A percentile compares a stretch with the other conserved stretches of the same genome.
Evolutionary conservation across 2,329 filamentous ascomycete genomes (phyloP).

Genomic region (Leptographium galeiforme): DNA sequence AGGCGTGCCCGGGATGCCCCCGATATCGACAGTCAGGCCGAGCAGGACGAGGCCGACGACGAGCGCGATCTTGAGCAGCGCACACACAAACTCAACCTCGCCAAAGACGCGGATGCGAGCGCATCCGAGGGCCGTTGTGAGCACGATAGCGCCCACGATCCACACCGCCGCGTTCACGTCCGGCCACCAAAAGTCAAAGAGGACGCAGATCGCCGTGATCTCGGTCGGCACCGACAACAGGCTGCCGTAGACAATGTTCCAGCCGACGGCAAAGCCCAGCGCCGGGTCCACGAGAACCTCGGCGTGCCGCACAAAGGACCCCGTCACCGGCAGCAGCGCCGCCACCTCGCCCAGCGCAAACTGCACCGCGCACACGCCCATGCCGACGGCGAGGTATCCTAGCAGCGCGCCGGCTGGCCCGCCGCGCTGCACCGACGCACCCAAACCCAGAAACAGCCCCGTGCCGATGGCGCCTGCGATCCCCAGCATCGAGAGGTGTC

Average conservation of each 20-base stretch:
- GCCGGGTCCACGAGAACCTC: conserved; percentile 43
- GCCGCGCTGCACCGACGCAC: conserved; percentile 44
- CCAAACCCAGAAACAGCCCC: conserved; percentile 58
- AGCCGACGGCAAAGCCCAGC: conserved; percentile 33
- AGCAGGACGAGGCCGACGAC: conserved; percentile 45
- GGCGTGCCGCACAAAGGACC: conserved; percentile 51
- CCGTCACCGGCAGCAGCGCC: conserved; percentile 62
- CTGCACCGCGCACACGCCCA: conserved; percentile 67
- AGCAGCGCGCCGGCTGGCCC: conserved; percentile 56
- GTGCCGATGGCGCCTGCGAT: conserved; percentile 49
- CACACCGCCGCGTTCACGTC: conserved; percentile 31
- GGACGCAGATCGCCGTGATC: conserved; percentile 46
- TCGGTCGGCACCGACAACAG: conserved; percentile 32
- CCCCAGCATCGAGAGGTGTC: conserved; percentile 32
- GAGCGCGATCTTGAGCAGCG: conserved; percentile 45
- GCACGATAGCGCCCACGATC: conserved; percentile 29
- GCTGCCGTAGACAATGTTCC: conserved; percentile 38
- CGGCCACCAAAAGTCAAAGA: conserved; percentile 55
- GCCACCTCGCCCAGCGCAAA: conserved; percentile 58
- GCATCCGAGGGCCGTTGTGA: conserved; percentile 40
- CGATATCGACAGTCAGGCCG: conserved; percentile 41
- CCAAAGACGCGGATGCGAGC: conserved; percentile 42
- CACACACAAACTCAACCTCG: conserved; percentile 49
- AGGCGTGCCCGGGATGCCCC: conserved; percentile 36
- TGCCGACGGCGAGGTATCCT: conserved; percentile 56